These are phyloP conservation scores for Taiwanofungus camphoratus DNA, from an alignment of 1,284 basidiomycete genomes.

Conservation along the genomic window DNA sequence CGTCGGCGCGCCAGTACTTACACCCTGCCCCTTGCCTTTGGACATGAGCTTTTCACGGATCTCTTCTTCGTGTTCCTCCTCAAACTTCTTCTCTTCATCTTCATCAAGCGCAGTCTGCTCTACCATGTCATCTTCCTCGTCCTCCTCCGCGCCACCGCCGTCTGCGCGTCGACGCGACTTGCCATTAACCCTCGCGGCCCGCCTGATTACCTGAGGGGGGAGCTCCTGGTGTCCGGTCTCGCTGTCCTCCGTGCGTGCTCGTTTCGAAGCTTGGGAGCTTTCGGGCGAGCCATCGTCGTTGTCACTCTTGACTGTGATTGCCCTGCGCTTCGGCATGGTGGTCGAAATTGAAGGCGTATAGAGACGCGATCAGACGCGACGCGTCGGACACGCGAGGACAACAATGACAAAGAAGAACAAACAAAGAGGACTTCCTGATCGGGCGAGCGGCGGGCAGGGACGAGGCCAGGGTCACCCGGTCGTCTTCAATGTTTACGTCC, in stretches of 20 bases:
- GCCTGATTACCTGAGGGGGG: slow-evolving; percentile 16
- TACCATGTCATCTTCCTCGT: slow-evolving; percentile 31
- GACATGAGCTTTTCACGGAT: slow-evolving; percentile 51
- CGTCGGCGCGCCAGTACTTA: slow-evolving; percentile 30
- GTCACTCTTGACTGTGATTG: slow-evolving; percentile 29
- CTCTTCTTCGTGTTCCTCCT: slow-evolving; percentile 49
- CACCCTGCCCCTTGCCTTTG: slow-evolving; percentile 51
- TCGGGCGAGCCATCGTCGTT: slow-evolving; percentile 25
- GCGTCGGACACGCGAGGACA: slow-evolving; percentile 13
- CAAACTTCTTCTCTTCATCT: slow-evolving; percentile 53
- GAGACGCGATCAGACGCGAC: slow-evolving; percentile 18
- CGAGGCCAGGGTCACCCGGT: too few species aligned
- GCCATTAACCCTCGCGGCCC: slow-evolving; percentile 28
- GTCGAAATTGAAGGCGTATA: not conserved
- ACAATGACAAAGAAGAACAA: slow-evolving; percentile 10
- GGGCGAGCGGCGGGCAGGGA: too few species aligned
- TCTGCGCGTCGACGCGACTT: slow-evolving; percentile 27
- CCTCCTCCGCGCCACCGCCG: slow-evolving; percentile 28
- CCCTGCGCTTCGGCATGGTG: slow-evolving; percentile 35
- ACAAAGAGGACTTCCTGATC: slow-evolving; percentile 6
- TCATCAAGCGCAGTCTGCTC: slow-evolving; percentile 34
- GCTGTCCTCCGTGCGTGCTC: slow-evolving; percentile 35
- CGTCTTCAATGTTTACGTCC: too few species aligned
- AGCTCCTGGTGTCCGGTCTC: slow-evolving; percentile 32
- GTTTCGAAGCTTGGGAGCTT: slow-evolving; percentile 32